Conservation (phyloP, 2,329 filamentous ascomycete genomes). For the Alternaria triticina region DNA sequence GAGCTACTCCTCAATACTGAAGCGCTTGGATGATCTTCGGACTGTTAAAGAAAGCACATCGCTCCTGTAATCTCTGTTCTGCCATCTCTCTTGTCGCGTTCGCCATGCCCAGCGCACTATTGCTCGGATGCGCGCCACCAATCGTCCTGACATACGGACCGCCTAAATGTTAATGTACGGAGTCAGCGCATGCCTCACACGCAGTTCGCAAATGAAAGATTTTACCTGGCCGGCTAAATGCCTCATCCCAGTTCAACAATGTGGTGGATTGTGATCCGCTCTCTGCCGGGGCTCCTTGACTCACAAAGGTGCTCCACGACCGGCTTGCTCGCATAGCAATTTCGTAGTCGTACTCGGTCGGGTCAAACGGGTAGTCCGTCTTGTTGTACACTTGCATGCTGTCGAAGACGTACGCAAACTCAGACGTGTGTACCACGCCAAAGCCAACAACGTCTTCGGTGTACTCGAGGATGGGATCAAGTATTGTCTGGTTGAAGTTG, state of each 20-base stretch:
- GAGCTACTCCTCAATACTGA: constrained; percentile 25
- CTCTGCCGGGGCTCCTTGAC: constrained; percentile 38
- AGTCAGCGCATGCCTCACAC: not conserved
- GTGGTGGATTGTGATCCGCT: constrained; percentile 11
- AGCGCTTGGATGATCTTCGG: constrained; percentile 52
- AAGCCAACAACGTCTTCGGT: constrained; percentile 46
- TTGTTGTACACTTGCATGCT: constrained; percentile 52
- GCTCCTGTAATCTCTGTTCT: constrained; percentile 53
- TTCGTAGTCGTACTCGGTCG: constrained; percentile 50
- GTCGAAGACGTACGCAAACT: constrained; percentile 61
- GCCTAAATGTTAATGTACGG: not conserved
- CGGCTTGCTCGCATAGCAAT: constrained; percentile 52
- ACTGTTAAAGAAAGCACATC: constrained; percentile 57
- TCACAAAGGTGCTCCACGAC: constrained; percentile 58
- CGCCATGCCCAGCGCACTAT: constrained; percentile 50
- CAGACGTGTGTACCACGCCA: constrained; percentile 60
- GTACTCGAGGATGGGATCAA: constrained; percentile 52
- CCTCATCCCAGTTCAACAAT: constrained; percentile 46
- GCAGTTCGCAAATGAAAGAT: not conserved
- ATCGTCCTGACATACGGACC: constrained; percentile 39
- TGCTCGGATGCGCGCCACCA: constrained; percentile 54
- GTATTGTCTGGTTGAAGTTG: constrained; percentile 62
- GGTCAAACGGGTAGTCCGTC: constrained; percentile 41
- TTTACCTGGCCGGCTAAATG: constrained; percentile 35
- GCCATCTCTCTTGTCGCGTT: constrained; percentile 34